A percentile compares a stretch with the other conserved stretches of the same genome.
phyloP scores from a whole-genome alignment of 306 rosid species.

The Vigna trinervia region DNA sequence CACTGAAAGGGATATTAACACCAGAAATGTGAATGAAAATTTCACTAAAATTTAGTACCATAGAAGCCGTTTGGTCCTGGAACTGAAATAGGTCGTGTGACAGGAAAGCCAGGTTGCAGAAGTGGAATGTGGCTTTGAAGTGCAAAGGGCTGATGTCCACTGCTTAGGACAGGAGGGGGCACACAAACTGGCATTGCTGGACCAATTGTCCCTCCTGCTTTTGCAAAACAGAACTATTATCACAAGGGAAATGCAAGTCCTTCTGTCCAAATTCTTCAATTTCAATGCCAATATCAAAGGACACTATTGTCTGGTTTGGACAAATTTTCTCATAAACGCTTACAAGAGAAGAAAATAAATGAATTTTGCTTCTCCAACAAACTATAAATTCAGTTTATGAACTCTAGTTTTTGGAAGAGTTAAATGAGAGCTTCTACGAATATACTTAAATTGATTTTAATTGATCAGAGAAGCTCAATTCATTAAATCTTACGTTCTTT shows the following conservation, averaged over 20 bases:
- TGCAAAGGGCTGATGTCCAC: constrained; percentile 64
- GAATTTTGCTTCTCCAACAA: background rate
- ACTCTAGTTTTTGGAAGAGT: background rate
- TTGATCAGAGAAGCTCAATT: background rate
- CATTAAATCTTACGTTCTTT: background rate
- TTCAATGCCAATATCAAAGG: constrained; percentile 17
- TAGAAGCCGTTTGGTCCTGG: constrained; percentile 65
- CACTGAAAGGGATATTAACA: constrained; percentile 25
- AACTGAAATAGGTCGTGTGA: constrained; percentile 56
- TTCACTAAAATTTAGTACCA: constrained; percentile 55
- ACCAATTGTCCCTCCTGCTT: constrained; percentile 64
- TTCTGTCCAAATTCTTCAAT: constrained; percentile 9
- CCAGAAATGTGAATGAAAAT: constrained; percentile 23
- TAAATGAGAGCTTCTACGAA: background rate
- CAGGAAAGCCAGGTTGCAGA: constrained; percentile 65
- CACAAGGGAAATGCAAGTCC: background rate
- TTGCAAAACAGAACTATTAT: constrained; percentile 27
- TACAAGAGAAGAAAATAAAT: background rate
- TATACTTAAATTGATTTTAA: background rate
- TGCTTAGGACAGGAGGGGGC: constrained; percentile 61
- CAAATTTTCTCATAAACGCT: background rate
- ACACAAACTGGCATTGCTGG: constrained; percentile 68
- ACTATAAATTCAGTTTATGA: background rate
- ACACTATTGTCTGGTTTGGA: too few relatives aligned
- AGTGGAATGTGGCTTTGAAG: constrained; percentile 65